phyloP scores from a whole-genome alignment of 352 stramenopile species.

The Pythium grandisporangium region DNA sequence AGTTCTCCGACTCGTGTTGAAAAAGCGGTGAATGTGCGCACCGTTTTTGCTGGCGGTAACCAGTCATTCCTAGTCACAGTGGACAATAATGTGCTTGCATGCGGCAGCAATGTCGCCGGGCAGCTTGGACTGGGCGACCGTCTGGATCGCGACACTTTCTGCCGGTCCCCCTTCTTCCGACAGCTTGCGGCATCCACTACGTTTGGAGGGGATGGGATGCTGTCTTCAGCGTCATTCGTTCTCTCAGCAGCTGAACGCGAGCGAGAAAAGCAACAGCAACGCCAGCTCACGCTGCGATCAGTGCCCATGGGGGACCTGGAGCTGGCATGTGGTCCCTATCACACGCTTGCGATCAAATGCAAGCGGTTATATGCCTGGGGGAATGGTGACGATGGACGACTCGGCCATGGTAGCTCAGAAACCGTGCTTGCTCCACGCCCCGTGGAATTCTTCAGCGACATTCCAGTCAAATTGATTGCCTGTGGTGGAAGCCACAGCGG shows the following conservation, averaged over 20 bases:
- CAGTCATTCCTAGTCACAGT: conserved; percentile 57
- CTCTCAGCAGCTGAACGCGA: too few species aligned
- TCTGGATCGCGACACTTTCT: conserved; percentile 30
- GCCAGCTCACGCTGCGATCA: conserved; percentile 1
- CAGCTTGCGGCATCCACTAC: conserved; percentile 11
- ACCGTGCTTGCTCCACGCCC: conserved; percentile 24
- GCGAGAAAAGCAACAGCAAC: too few species aligned
- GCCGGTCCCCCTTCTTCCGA: conserved; percentile 40
- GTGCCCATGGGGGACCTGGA: conserved; percentile 20
- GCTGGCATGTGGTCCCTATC: conserved; percentile 45
- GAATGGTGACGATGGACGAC: conserved; percentile 50
- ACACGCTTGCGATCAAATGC: conserved; percentile 35
- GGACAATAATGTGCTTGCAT: conserved; percentile 40
- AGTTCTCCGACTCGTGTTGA: conserved; percentile 35
- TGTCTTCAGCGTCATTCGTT: too few species aligned
- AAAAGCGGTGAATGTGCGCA: conserved; percentile 30
- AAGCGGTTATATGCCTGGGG: conserved; percentile 50
- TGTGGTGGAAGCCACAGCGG: conserved; percentile 57
- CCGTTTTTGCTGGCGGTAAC: conserved; percentile 34
- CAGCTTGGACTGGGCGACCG: conserved; percentile 52
- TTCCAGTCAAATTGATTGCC: conserved; percentile 24
- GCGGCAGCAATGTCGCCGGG: conserved; percentile 51
- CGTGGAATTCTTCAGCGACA: conserved; percentile 22
- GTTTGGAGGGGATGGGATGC: background rate
- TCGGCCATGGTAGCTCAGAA: conserved; percentile 42